phyloP scores from a whole-genome alignment of 768 basidiomycete species.

The Rhodotorula graminis region DNA sequence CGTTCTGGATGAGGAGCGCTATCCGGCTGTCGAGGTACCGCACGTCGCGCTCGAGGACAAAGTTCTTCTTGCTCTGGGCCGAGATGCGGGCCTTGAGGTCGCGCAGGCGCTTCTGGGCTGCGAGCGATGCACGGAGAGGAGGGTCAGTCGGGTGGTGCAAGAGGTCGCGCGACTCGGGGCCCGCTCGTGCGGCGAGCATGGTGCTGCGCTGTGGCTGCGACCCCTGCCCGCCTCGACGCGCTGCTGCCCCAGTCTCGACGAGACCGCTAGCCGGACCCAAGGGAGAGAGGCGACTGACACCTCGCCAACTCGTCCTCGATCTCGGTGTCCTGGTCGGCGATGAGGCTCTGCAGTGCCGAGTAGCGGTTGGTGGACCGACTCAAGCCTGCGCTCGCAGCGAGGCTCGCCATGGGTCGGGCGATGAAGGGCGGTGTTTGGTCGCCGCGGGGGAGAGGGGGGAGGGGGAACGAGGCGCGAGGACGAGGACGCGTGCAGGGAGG shows the following conservation, averaged over 20 bases:
- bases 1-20: constrained; percentile 93
- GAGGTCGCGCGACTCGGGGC: too few species aligned
- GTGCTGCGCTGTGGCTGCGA: too few species aligned
- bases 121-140: neutral
- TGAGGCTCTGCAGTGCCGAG: constrained; percentile 30
- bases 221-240: too few species aligned
- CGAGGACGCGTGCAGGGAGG: too few species aligned
- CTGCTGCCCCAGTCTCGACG: too few species aligned
- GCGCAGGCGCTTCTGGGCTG: constrained; percentile 92
- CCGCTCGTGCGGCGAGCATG: too few species aligned
- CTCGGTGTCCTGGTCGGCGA: constrained; percentile 48
- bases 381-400: neutral
- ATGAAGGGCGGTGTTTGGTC: too few species aligned
- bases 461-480: too few species aligned
- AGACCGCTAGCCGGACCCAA: too few species aligned
- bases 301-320: constrained; percentile 50
- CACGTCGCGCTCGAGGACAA: constrained; percentile 96
- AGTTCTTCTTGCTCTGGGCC: constrained; percentile 99
- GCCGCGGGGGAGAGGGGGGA: too few species aligned
- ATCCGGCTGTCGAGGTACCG: constrained; percentile 96
- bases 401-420: neutral
- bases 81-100: constrained; percentile 97
- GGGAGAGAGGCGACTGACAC: constrained; percentile 30
- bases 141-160: neutral
- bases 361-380: constrained; percentile 30